These are phyloP conservation scores for Coemansia sp. DNA, from an alignment of 192 early-diverging fungal genomes.

Conservation along the genomic window DNA sequence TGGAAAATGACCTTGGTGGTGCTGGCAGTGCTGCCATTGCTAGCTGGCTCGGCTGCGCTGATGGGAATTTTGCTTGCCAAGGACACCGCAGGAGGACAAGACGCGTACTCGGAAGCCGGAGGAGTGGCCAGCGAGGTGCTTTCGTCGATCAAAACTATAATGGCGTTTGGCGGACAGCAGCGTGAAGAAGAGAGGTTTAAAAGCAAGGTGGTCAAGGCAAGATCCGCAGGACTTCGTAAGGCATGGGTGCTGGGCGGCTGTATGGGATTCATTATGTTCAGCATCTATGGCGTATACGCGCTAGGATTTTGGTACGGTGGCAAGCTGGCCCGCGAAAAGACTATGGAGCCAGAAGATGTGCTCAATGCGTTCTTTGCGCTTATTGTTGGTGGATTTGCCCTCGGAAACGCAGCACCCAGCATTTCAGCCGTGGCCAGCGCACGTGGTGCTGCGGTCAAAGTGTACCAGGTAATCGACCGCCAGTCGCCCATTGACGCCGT, in stretches of 20 bases:
- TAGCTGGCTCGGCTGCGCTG: slow-evolving; percentile 57
- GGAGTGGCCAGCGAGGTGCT: slow-evolving; percentile 84
- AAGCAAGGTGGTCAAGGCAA: slow-evolving; percentile 61
- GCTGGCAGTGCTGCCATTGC: slow-evolving; percentile 69
- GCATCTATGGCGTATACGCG: slow-evolving; percentile 73
- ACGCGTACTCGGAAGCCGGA: slow-evolving; percentile 79
- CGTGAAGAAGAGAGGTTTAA: slow-evolving; percentile 66
- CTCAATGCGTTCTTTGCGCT: slow-evolving; percentile 87
- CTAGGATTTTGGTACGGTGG: slow-evolving; percentile 86
- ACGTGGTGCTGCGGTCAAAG: slow-evolving; percentile 75
- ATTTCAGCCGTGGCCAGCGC: slow-evolving; percentile 72
- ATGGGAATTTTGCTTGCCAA: slow-evolving; percentile 58
- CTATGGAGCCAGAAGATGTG: slow-evolving; percentile 57
- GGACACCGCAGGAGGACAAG: slow-evolving; percentile 54
- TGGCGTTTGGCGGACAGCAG: slow-evolving; percentile 76
- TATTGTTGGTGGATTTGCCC: slow-evolving; percentile 76
- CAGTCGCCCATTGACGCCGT: slow-evolving; percentile 71
- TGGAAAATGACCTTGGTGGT: slow-evolving; percentile 84
- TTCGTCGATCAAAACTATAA: slow-evolving; percentile 81
- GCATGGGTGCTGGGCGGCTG: slow-evolving; percentile 60
- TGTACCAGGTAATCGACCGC: slow-evolving; percentile 82
- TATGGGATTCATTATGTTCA: slow-evolving; percentile 71
- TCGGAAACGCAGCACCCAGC: slow-evolving; percentile 71
- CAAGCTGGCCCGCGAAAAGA: slow-evolving; percentile 53
- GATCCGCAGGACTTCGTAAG: slow-evolving; percentile 61